Conservation (phyloP, 176 grass and related monocot genomes). For the Phragmites australis region DNA sequence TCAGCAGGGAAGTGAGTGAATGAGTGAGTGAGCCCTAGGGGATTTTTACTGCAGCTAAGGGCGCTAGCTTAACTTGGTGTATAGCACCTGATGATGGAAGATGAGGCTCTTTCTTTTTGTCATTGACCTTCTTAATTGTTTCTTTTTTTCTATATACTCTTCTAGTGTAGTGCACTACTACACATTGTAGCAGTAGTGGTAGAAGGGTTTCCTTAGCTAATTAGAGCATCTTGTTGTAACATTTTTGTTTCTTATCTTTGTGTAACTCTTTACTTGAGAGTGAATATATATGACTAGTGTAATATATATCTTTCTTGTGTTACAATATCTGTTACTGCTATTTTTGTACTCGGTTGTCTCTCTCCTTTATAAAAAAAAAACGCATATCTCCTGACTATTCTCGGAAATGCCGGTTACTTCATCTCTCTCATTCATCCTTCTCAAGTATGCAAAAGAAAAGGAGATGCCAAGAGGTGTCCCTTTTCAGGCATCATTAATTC, state of each 20-base stretch:
- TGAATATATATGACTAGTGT: slow-evolving; percentile 31
- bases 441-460: neutral
- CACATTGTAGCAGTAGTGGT: neutral
- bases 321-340: too few species aligned
- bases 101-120: slow-evolving; percentile 43
- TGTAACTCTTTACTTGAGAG: slow-evolving; percentile 27
- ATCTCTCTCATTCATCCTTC: too few species aligned
- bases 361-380: too few species aligned
- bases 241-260: neutral
- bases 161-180: slow-evolving; percentile 16
- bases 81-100: slow-evolving; percentile 52
- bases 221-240: slow-evolving; percentile 17
- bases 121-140: slow-evolving; percentile 11
- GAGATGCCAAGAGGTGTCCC: slow-evolving; percentile 6
- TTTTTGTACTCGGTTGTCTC: too few species aligned
- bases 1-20: slow-evolving; percentile 53
- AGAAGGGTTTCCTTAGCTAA: neutral
- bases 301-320: neutral
- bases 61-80: slow-evolving; percentile 44
- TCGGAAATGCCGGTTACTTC: too few species aligned
- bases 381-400: too few species aligned
- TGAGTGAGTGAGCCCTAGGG: slow-evolving; percentile 59
- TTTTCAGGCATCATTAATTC: slow-evolving; percentile 37
- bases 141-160: neutral
- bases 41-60: slow-evolving; percentile 59